Conservation (phyloP, 306 rosid species). For the Corylus americana region DNA sequence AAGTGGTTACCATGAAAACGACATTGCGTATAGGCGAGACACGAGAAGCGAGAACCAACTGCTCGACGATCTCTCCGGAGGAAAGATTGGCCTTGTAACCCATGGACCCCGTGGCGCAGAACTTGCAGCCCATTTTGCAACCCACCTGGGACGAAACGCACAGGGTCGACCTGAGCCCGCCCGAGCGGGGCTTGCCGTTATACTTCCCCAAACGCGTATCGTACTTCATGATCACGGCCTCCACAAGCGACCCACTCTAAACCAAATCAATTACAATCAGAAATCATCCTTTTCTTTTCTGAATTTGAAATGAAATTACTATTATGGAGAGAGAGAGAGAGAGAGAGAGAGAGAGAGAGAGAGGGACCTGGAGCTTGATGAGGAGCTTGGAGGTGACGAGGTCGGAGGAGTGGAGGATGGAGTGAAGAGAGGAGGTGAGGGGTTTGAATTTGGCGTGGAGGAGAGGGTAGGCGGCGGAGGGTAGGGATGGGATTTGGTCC, state of each 20-base stretch:
- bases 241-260: constrained; percentile 78
- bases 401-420: constrained; percentile 75
- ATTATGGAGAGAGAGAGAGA: neutral
- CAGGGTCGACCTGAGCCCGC: constrained; percentile 77
- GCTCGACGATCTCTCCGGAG: constrained; percentile 84
- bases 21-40: constrained; percentile 76
- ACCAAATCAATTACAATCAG: neutral
- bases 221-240: constrained; percentile 87
- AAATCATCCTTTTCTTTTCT: neutral
- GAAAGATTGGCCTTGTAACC: constrained; percentile 81
- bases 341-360: neutral
- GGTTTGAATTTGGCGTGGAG: constrained; percentile 64
- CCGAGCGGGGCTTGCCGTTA: constrained; percentile 76
- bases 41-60: constrained; percentile 81
- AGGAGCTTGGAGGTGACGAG: constrained; percentile 83
- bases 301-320: neutral
- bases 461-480: constrained; percentile 60
- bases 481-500: constrained; percentile 67
- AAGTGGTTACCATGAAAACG: constrained; percentile 76
- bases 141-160: constrained; percentile 98
- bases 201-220: constrained; percentile 81
- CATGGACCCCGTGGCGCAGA: constrained; percentile 99
- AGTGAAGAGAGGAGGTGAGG: constrained; percentile 75
- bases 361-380: constrained; percentile 60
- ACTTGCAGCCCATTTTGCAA: constrained; percentile 96